phyloP scores from a whole-genome alignment of 495 filamentous ascomycete genomes.

The Penicillium paxilli region DNA sequence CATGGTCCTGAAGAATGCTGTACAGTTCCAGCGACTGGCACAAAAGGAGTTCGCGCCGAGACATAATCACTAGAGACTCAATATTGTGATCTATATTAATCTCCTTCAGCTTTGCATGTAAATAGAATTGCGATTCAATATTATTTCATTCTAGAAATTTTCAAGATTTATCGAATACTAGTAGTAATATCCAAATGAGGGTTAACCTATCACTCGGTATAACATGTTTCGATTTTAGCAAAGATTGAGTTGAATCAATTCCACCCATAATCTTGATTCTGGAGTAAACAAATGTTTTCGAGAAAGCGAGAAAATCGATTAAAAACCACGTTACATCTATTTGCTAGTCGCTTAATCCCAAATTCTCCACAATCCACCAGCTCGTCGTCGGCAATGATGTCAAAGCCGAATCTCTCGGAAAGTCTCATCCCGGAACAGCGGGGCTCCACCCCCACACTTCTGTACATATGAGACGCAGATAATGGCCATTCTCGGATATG shows the following conservation, averaged over 20 bases:
- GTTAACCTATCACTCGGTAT: too few relatives aligned
- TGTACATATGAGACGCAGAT: background rate
- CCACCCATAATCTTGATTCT: too few relatives aligned
- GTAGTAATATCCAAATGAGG: too few relatives aligned
- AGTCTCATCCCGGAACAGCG: background rate
- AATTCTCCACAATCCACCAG: background rate
- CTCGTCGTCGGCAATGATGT: background rate
- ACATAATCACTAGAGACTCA: slow-evolving; percentile 48
- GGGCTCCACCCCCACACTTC: background rate
- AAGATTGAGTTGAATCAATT: too few relatives aligned
- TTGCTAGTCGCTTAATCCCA: background rate
- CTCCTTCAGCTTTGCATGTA: background rate
- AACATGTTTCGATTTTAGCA: too few relatives aligned
- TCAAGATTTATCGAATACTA: too few relatives aligned
- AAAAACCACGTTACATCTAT: background rate
- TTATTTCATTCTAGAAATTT: too few relatives aligned
- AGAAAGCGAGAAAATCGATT: too few relatives aligned
- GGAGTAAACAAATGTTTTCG: too few relatives aligned
- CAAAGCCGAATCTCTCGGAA: background rate
- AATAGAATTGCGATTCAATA: too few relatives aligned
- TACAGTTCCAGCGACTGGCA: slow-evolving; percentile 53
- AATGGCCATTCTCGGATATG: background rate
- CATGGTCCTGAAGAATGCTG: slow-evolving; percentile 52
- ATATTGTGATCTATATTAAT: too few relatives aligned
- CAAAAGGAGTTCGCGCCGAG: slow-evolving; percentile 43